Evolutionary conservation across 179 eudicot species (phyloP).

Genomic region (Carnegiea gigantea): DNA sequence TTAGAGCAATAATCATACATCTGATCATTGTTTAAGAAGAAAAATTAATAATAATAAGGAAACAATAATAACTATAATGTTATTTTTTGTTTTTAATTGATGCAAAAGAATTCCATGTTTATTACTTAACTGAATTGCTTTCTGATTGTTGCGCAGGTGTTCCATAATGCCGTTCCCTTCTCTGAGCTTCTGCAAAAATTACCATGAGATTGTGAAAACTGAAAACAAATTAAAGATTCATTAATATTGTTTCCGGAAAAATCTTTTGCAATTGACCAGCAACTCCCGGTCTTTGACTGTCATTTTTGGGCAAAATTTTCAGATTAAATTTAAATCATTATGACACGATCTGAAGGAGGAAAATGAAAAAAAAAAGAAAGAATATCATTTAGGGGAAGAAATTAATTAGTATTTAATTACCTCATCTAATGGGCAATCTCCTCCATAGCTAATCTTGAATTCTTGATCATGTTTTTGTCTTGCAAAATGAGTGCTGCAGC

Average conservation of each 20-base stretch:
- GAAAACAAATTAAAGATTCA: neutral
- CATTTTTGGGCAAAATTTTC: neutral
- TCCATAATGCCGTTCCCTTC: conserved; percentile 27
- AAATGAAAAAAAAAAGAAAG: too few relatives aligned
- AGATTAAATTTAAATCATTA: neutral
- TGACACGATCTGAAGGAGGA: neutral
- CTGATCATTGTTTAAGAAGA: too few relatives aligned
- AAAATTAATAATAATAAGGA: too few relatives aligned
- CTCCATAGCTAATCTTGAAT: conserved; percentile 19
- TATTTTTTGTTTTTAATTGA: too few relatives aligned
- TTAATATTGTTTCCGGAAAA: neutral
- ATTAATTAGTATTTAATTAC: neutral
- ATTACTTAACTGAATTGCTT: conserved; percentile 32
- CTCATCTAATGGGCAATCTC: conserved; percentile 20
- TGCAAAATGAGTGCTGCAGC: conserved; percentile 28
- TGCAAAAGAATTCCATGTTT: too few relatives aligned
- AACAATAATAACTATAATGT: too few relatives aligned
- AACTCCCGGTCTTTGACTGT: neutral
- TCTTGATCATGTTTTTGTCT: conserved; percentile 26
- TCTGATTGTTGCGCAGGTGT: conserved; percentile 25
- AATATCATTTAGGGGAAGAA: neutral
- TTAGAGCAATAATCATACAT: too few relatives aligned
- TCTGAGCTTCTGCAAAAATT: conserved; percentile 6
- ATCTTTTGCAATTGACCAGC: neutral
- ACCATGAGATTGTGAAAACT: neutral